phyloP scores from a whole-genome alignment of 2,329 filamentous ascomycete genomes.

The Pseudogymnoascus sp. region DNA sequence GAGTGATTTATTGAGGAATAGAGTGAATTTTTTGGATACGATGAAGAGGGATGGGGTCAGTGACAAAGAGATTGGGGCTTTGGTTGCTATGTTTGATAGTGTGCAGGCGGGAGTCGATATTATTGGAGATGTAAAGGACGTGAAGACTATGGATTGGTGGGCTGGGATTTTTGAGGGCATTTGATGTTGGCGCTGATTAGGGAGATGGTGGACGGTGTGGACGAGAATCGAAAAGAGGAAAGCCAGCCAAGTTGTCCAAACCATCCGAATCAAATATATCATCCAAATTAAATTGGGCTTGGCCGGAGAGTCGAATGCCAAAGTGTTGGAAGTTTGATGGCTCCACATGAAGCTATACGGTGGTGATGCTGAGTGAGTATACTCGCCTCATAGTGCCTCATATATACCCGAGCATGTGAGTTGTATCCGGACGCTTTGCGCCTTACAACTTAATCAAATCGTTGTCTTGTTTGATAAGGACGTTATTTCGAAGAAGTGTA shows the following conservation, averaged over 20 bases:
- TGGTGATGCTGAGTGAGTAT: no score
- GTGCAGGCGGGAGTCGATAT: constrained; percentile 11
- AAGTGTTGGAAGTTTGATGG: not conserved
- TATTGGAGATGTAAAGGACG: constrained; percentile 23
- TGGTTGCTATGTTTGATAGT: constrained; percentile 22
- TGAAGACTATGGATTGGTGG: constrained; percentile 38
- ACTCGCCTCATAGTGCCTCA: no score
- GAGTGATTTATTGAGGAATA: constrained; percentile 23
- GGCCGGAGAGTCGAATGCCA: not conserved
- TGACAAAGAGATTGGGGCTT: constrained; percentile 24
- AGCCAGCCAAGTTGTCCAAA: not conserved
- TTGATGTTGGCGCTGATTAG: not conserved
- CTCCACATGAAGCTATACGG: not conserved
- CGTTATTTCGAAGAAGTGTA: no score
- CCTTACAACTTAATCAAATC: no score
- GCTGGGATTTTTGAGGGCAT: constrained; percentile 16
- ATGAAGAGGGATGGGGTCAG: constrained; percentile 24
- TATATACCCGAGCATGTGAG: no score
- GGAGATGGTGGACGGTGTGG: not conserved
- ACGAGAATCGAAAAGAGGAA: not conserved
- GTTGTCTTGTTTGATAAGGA: no score
- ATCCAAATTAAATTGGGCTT: not conserved
- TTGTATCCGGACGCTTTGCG: no score
- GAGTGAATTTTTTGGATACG: constrained; percentile 26
- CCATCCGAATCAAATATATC: not conserved